Conservation (phyloP, 495 filamentous ascomycete species). For the Hyaloscypha variabilis region DNA sequence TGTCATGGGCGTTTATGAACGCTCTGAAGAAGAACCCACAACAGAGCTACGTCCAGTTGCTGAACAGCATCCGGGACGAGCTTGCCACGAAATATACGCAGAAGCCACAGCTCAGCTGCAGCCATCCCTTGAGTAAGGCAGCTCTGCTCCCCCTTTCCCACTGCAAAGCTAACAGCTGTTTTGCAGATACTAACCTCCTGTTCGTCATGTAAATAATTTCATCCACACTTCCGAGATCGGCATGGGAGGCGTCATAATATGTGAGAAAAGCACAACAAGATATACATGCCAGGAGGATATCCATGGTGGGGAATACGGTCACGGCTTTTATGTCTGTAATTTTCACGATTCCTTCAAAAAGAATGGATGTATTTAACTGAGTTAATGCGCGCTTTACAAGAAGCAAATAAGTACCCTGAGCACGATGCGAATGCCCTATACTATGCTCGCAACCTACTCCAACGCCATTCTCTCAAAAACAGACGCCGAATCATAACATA, state of each 20-base stretch:
- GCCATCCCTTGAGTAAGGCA: slow-evolving; percentile 88
- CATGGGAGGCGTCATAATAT: slow-evolving; percentile 23
- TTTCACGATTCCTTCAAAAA: slow-evolving; percentile 12
- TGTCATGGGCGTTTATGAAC: slow-evolving; percentile 96
- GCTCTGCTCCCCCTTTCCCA: neutral
- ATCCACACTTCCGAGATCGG: neutral
- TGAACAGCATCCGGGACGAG: slow-evolving; percentile 95
- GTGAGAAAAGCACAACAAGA: slow-evolving; percentile 20
- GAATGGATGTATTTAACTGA: slow-evolving; percentile 9
- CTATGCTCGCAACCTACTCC: neutral
- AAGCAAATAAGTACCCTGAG: neutral
- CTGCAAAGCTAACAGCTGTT: slow-evolving; percentile 10
- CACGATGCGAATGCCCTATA: neutral
- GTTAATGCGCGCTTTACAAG: neutral
- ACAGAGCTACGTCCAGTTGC: slow-evolving; percentile 93
- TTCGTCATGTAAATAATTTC: slow-evolving; percentile 34
- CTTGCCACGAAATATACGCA: slow-evolving; percentile 86
- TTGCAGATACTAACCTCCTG: slow-evolving; percentile 32
- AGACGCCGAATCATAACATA: neutral
- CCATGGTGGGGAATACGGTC: slow-evolving; percentile 1
- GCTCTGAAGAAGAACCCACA: slow-evolving; percentile 96
- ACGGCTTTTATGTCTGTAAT: slow-evolving; percentile 11
- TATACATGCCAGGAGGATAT: slow-evolving; percentile 8
- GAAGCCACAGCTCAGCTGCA: slow-evolving; percentile 96
- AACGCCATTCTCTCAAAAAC: neutral